These are phyloP conservation scores for Aspergillus sp. DNA, from an alignment of 2,329 filamentous ascomycete genomes.

Conservation along the genomic window DNA sequence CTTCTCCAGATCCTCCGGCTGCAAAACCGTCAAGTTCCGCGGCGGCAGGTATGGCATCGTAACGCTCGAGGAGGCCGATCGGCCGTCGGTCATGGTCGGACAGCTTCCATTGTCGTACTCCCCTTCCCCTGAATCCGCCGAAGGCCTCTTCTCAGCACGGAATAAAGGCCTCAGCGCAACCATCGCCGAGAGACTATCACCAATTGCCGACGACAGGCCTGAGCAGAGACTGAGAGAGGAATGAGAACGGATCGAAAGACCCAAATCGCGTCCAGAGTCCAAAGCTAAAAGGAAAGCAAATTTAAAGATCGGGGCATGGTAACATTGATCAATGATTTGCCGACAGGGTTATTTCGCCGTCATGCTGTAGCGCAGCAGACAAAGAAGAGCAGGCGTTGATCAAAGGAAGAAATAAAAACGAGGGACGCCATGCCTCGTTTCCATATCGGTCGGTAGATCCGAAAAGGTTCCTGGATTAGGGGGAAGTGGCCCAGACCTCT, in stretches of 20 bases:
- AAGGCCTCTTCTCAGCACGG: constrained; percentile 14
- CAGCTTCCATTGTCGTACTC: not conserved
- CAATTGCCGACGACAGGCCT: no score
- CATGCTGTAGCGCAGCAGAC: not conserved
- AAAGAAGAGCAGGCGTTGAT: not conserved
- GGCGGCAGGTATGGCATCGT: constrained; percentile 5
- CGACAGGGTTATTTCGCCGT: not conserved
- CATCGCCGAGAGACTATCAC: constrained; percentile 14
- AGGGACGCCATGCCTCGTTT: constrained; percentile 2
- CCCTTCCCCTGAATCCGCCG: constrained; percentile 7
- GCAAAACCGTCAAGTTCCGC: constrained; percentile 9
- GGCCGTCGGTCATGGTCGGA: constrained; percentile 1
- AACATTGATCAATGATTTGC: constrained; percentile 2
- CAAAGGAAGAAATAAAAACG: constrained; percentile 4
- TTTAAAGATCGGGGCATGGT: constrained; percentile 5
- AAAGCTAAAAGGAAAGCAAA: constrained; percentile 1
- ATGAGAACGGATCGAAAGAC: not conserved
- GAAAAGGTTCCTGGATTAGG: constrained; percentile 10
- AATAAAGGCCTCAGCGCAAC: constrained; percentile 28
- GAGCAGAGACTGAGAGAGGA: no score
- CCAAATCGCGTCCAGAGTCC: not conserved
- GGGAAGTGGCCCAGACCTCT: constrained; percentile 9
- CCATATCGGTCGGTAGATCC: constrained; percentile 13
- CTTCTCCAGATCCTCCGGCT: constrained; percentile 27
- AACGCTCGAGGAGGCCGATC: not conserved